These are phyloP conservation scores for Sarcodon sp. DNA, from an alignment of 768 basidiomycete genomes.

Conservation along the genomic window DNA sequence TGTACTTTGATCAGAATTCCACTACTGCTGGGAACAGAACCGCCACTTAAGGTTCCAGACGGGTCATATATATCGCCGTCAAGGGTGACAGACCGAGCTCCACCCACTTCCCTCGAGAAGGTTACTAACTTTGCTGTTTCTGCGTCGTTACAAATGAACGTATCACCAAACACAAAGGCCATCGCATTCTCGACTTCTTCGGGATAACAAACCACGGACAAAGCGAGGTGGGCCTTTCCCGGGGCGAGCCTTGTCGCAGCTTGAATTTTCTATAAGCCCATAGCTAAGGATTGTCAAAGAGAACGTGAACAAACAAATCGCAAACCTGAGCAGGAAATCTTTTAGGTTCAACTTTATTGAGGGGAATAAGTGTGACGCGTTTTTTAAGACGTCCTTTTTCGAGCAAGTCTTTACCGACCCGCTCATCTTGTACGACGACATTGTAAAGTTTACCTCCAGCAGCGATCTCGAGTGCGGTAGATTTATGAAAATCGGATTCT, in stretches of 20 bases:
- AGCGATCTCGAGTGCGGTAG: slow-evolving; percentile 87
- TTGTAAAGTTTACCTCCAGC: slow-evolving; percentile 87
- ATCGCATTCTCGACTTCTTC: slow-evolving; percentile 80
- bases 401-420: slow-evolving; percentile 74
- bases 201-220: slow-evolving; percentile 80
- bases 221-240: slow-evolving; percentile 72
- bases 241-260: slow-evolving; percentile 61
- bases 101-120: slow-evolving; percentile 51
- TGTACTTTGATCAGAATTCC: slow-evolving; percentile 77
- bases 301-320: neutral
- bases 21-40: slow-evolving; percentile 66
- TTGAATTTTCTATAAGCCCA: slow-evolving; percentile 52
- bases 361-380: slow-evolving; percentile 86
- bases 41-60: slow-evolving; percentile 86
- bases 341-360: slow-evolving; percentile 78
- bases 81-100: slow-evolving; percentile 80
- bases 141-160: slow-evolving; percentile 83
- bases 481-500: slow-evolving; percentile 55
- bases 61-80: slow-evolving; percentile 97
- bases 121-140: slow-evolving; percentile 81
- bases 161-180: slow-evolving; percentile 87
- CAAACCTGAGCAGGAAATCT: slow-evolving; percentile 35
- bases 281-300: neutral
- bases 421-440: slow-evolving; percentile 87
- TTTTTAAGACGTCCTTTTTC: slow-evolving; percentile 69